phyloP scores from a whole-genome alignment of 257 asterid genomes.

The Jacaranda mimosifolia region DNA sequence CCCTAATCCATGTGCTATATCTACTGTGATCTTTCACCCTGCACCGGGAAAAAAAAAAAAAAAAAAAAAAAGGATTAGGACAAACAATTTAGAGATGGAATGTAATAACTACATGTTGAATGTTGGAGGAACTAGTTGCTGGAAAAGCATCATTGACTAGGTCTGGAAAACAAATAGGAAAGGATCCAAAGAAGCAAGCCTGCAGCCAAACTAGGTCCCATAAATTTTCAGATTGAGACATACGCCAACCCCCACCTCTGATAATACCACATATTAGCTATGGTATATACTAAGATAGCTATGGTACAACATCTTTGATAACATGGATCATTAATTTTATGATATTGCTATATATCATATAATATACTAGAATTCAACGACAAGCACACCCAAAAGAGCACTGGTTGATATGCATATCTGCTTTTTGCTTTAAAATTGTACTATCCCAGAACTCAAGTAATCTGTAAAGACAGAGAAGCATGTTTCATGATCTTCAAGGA shows the following conservation, averaged over 20 bases:
- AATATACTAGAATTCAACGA: not conserved
- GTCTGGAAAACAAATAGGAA: not conserved
- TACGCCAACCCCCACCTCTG: not conserved
- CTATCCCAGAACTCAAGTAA: not conserved
- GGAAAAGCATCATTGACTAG: not conserved
- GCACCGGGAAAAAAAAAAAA: constrained; percentile 38
- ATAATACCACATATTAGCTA: not conserved
- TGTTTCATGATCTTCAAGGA: not conserved
- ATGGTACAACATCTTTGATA: too few species aligned
- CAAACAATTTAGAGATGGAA: constrained; percentile 5
- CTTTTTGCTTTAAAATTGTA: not conserved
- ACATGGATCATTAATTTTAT: too few species aligned
- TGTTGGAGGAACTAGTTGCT: not conserved
- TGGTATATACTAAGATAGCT: not conserved
- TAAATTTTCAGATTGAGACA: not conserved
- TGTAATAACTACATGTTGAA: not conserved
- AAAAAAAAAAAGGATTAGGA: constrained; percentile 7
- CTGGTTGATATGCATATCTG: not conserved
- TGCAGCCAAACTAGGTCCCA: too few species aligned
- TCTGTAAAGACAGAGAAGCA: constrained; percentile 6
- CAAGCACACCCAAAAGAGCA: not conserved
- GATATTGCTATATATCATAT: not conserved
- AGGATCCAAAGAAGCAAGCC: too few species aligned
- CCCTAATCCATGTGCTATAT: constrained; percentile 65
- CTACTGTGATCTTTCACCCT: constrained; percentile 82